Evolutionary conservation across 1,284 basidiomycete species (phyloP).

Genomic region (Malassezia furfur): DNA sequence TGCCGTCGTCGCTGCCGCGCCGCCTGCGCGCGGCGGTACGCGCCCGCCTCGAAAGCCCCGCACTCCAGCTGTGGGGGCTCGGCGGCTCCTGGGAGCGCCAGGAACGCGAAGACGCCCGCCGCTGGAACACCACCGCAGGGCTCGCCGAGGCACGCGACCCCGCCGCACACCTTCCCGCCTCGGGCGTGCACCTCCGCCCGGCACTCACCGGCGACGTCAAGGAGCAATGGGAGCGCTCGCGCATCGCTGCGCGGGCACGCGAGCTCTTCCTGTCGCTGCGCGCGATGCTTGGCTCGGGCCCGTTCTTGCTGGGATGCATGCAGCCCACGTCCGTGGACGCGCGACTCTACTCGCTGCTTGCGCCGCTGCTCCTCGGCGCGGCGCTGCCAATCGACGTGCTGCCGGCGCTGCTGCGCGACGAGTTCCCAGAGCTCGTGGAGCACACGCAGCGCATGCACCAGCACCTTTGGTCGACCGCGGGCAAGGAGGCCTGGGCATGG

Average conservation of each 20-base stretch:
- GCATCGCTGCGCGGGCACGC: slow-evolving; percentile 16
- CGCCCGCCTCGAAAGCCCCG: slow-evolving; percentile 21
- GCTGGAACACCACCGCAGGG: slow-evolving; percentile 23
- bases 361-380: slow-evolving; percentile 21
- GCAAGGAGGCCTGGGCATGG: slow-evolving; percentile 8
- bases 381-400: slow-evolving; percentile 20
- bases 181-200: not conserved
- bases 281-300: slow-evolving; percentile 8
- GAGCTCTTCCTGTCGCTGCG: slow-evolving; percentile 20
- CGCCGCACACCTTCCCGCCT: slow-evolving; percentile 2
- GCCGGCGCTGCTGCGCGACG: slow-evolving; percentile 12
- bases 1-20: slow-evolving; percentile 24
- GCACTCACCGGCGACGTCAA: slow-evolving; percentile 1
- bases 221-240: slow-evolving; percentile 16
- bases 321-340: slow-evolving; percentile 22
- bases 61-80: slow-evolving; percentile 23
- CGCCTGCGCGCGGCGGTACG: slow-evolving; percentile 30
- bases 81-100: slow-evolving; percentile 25
- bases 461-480: slow-evolving; percentile 15
- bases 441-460: slow-evolving; percentile 15
- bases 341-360: slow-evolving; percentile 26
- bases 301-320: not conserved
- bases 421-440: slow-evolving; percentile 19
- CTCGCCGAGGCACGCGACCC: slow-evolving; percentile 19
- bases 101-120: slow-evolving; percentile 19